phyloP scores from a whole-genome alignment of 768 basidiomycete species.

The Collybia mongolica region DNA sequence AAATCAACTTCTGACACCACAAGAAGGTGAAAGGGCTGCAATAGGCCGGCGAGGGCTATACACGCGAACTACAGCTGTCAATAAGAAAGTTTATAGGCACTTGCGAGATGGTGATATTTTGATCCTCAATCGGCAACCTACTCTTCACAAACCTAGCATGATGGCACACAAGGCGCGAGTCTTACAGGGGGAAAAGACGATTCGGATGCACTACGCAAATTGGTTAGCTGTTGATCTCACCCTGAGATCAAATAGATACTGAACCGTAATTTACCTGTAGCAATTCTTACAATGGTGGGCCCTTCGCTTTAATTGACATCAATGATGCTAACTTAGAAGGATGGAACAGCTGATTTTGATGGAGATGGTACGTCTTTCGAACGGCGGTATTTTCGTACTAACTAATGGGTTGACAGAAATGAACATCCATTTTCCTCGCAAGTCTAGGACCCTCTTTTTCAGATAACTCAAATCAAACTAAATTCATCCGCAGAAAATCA shows the following conservation, averaged over 20 bases:
- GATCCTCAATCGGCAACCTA: conserved; percentile 96
- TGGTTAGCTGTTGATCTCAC: conserved; percentile 56
- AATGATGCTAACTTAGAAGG: too few relatives aligned
- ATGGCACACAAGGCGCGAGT: conserved; percentile 96
- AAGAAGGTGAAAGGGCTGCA: conserved; percentile 62
- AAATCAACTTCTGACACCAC: conserved; percentile 91
- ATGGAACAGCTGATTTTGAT: conserved; percentile 76
- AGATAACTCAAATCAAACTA: not conserved
- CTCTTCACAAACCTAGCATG: conserved; percentile 99
- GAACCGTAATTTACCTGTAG: conserved; percentile 37
- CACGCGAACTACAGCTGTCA: conserved; percentile 77
- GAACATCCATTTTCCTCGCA: conserved; percentile 99
- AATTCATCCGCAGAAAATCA: conserved; percentile 69
- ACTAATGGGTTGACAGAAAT: conserved; percentile 62
- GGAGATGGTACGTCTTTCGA: conserved; percentile 65
- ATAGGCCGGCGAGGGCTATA: conserved; percentile 54
- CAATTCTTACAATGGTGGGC: conserved; percentile 94
- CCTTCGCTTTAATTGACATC: not conserved
- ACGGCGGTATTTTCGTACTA: conserved; percentile 1
- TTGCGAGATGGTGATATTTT: conserved; percentile 92
- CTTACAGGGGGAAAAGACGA: conserved; percentile 94
- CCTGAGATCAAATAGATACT: conserved; percentile 2
- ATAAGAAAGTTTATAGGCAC: conserved; percentile 98
- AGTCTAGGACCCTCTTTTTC: conserved; percentile 26
- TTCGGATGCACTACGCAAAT: conserved; percentile 99